These are phyloP conservation scores for Diaporthe longicolla DNA, from an alignment of 2,329 filamentous ascomycete species.

Conservation along the genomic window DNA sequence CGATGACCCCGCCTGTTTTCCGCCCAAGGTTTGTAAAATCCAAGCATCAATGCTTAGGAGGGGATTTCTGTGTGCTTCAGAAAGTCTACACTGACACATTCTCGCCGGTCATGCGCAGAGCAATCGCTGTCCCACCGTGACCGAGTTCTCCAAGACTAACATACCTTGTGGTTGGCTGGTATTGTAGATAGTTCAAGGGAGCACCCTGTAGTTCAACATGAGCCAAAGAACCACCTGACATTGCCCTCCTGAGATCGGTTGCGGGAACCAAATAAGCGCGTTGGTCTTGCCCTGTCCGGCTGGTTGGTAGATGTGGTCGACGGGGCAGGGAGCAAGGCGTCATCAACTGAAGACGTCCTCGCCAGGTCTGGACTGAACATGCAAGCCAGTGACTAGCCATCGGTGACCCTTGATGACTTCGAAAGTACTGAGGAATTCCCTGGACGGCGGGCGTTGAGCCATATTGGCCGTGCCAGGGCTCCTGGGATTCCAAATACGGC, in stretches of 20 bases:
- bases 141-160: background rate
- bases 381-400: constrained; percentile 11
- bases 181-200: background rate
- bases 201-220: constrained; percentile 5
- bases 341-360: background rate
- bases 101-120: background rate
- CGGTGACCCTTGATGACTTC: constrained; percentile 7
- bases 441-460: background rate
- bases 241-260: background rate
- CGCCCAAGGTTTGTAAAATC: constrained; percentile 2
- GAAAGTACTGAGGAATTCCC: background rate
- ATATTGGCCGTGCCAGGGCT: background rate
- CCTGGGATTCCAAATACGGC: background rate
- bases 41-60: constrained; percentile 6
- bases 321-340: background rate
- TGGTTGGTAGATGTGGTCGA: background rate
- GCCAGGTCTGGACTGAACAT: background rate
- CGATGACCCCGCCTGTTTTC: constrained; percentile 4
- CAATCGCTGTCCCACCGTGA: background rate
- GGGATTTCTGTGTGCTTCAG: background rate
- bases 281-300: constrained; percentile 9
- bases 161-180: background rate
- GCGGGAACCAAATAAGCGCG: constrained; percentile 39
- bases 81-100: background rate
- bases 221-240: constrained; percentile 10